These are phyloP conservation scores for Alternaria consortialis DNA, from an alignment of 2,329 filamentous ascomycete species.

Conservation along the genomic window DNA sequence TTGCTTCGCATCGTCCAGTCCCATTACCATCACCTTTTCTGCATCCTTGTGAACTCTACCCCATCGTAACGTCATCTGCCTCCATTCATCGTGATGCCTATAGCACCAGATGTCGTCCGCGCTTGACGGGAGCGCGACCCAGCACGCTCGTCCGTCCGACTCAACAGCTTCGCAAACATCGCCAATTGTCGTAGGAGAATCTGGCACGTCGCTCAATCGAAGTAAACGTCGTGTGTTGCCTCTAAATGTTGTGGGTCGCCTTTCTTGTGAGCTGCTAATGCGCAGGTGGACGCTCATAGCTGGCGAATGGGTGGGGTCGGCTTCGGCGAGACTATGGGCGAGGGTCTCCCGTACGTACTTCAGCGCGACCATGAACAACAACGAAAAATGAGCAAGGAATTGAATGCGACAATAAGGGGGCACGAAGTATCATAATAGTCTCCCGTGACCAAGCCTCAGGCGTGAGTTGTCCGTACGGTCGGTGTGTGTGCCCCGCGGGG, in stretches of 20 bases:
- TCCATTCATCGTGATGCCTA: constrained; percentile 29
- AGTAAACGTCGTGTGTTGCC: constrained; percentile 19
- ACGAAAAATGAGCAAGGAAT: too few species aligned
- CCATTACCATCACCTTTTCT: constrained; percentile 24
- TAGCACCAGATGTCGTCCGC: constrained; percentile 25
- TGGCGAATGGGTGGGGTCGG: too few species aligned
- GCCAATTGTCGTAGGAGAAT: constrained; percentile 20
- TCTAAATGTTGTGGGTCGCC: constrained; percentile 9
- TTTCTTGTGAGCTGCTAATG: constrained; percentile 16
- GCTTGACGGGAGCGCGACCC: constrained; percentile 11
- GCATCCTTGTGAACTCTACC: constrained; percentile 25
- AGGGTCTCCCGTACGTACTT: too few species aligned
- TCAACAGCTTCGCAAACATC: constrained; percentile 36
- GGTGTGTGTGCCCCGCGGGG: too few species aligned
- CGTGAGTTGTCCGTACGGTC: too few species aligned
- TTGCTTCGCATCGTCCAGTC: constrained; percentile 27
- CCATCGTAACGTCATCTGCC: constrained; percentile 32
- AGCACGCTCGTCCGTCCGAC: constrained; percentile 31
- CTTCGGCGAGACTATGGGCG: too few species aligned
- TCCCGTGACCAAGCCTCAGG: too few species aligned
- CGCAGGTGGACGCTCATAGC: too few species aligned
- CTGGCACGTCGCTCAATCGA: constrained; percentile 21
- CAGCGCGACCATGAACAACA: too few species aligned
- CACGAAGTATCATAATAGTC: too few species aligned
- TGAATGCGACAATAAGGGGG: too few species aligned